Conservation (phyloP, 495 filamentous ascomycete species). For the Lindgomyces ingoldianus region DNA sequence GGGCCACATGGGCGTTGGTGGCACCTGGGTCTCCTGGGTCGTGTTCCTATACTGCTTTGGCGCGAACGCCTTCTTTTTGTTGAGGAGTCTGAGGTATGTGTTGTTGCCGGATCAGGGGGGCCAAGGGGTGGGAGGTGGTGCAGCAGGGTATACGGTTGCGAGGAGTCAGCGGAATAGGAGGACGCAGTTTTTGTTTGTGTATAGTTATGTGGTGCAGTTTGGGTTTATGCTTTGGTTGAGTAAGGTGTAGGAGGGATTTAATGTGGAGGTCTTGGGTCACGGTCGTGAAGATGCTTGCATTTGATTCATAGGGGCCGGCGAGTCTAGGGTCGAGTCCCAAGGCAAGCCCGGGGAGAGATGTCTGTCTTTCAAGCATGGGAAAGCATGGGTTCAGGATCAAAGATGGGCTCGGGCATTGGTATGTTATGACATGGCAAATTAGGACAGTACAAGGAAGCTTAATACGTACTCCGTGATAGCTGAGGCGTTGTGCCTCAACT, state of each 20-base stretch:
- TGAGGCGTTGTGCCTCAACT: too few species aligned
- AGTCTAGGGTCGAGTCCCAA: too few species aligned
- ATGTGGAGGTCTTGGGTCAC: too few species aligned
- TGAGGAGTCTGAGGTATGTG: constrained; percentile 93
- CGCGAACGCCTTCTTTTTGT: constrained; percentile 95
- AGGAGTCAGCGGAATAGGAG: constrained; percentile 83
- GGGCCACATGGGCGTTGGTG: constrained; percentile 68
- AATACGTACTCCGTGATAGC: too few species aligned
- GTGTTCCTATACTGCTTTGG: constrained; percentile 88
- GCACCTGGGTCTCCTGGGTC: constrained; percentile 83
- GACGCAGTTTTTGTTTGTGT: constrained; percentile 93
- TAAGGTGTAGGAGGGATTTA: constrained; percentile 11
- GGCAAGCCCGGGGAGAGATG: too few species aligned
- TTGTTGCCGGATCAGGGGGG: constrained; percentile 75
- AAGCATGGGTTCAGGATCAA: too few species aligned
- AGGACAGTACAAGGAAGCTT: too few species aligned
- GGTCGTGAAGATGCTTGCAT: too few species aligned
- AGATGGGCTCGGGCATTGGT: too few species aligned
- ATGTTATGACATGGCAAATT: too few species aligned
- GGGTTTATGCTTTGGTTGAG: constrained; percentile 93
- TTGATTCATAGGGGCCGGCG: too few species aligned
- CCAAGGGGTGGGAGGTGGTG: constrained; percentile 34
- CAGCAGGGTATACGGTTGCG: constrained; percentile 72
- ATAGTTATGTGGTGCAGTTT: constrained; percentile 91
- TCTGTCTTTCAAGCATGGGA: too few species aligned